Percentiles rank a stretch among this genome's conserved stretches.
phyloP scores from a whole-genome alignment of 1,284 basidiomycete species.

The Cystobasidium sp. region DNA sequence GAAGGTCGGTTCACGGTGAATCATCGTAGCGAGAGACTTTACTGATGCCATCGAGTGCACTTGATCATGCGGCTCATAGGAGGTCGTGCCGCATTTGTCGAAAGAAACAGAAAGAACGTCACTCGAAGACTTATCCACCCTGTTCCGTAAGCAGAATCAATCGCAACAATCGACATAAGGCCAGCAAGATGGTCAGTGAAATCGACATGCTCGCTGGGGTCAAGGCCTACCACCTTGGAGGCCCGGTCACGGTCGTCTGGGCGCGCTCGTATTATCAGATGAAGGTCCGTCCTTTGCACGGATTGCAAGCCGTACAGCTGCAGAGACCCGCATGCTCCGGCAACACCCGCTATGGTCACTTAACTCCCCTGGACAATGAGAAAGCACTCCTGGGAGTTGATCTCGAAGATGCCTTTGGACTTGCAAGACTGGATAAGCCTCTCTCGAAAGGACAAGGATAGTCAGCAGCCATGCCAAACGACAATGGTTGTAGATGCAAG shows the following conservation, averaged over 20 bases:
- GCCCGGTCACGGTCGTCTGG: too few relatives aligned
- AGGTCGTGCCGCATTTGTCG: too few relatives aligned
- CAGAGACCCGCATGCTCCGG: background rate
- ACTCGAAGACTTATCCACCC: too few relatives aligned
- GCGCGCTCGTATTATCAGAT: background rate
- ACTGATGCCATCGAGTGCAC: too few relatives aligned
- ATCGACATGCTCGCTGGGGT: too few relatives aligned
- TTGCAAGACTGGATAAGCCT: constrained; percentile 6
- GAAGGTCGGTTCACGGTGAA: background rate
- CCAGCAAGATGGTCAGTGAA: too few relatives aligned
- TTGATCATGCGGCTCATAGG: too few relatives aligned
- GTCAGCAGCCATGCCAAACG: background rate
- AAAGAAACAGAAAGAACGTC: too few relatives aligned
- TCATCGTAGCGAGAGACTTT: too few relatives aligned
- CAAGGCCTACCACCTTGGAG: too few relatives aligned
- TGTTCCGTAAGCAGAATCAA: too few relatives aligned
- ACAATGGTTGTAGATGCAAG: background rate
- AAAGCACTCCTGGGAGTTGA: background rate
- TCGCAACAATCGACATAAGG: too few relatives aligned
- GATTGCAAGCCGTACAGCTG: constrained; percentile 27
- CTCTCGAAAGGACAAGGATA: background rate
- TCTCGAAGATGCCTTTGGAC: constrained; percentile 21
- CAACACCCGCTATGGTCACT: background rate
- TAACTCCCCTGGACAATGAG: background rate
- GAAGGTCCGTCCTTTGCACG: constrained; percentile 12